A percentile compares a stretch with the other conserved stretches of the same genome.
Evolutionary conservation across 768 basidiomycete genomes (phyloP).

Genomic region (Leccinum truebloodii): DNA sequence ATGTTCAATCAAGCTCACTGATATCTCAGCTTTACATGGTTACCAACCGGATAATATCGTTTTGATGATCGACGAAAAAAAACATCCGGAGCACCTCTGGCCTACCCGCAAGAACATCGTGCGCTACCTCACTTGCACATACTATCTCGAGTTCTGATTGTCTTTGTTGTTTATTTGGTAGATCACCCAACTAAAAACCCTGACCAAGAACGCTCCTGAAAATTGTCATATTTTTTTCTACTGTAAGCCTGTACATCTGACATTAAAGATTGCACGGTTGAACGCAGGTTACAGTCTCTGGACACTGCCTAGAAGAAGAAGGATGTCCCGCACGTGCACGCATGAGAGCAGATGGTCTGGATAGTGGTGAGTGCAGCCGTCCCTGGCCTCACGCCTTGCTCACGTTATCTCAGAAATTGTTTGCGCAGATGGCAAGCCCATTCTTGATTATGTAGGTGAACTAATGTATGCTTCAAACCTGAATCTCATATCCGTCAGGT

Average conservation of each 20-base stretch:
- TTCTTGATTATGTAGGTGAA: conserved; percentile 25
- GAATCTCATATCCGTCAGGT: conserved; percentile 11
- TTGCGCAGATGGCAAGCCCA: conserved; percentile 19
- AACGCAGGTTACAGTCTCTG: background rate
- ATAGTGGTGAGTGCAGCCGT: conserved; percentile 41
- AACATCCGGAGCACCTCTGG: conserved; percentile 31
- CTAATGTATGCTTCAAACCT: too few relatives aligned
- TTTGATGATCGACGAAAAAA: conserved; percentile 41
- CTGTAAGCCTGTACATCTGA: conserved; percentile 37
- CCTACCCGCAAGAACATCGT: conserved; percentile 51
- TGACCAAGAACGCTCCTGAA: conserved; percentile 43
- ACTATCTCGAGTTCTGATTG: background rate
- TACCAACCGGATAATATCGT: conserved; percentile 44
- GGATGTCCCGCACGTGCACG: conserved; percentile 26
- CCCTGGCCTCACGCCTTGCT: background rate
- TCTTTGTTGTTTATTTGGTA: background rate
- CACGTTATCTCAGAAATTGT: conserved; percentile 20
- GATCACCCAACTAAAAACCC: conserved; percentile 40
- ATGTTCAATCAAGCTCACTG: conserved; percentile 1
- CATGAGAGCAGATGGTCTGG: conserved; percentile 46
- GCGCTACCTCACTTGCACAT: conserved; percentile 8
- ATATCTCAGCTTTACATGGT: conserved; percentile 33
- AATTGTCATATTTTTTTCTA: conserved; percentile 57
- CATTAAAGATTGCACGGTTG: background rate
- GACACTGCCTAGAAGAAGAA: conserved; percentile 23